Conservation (phyloP, 257 asterid genomes). For the Solanum pinnatisectum region DNA sequence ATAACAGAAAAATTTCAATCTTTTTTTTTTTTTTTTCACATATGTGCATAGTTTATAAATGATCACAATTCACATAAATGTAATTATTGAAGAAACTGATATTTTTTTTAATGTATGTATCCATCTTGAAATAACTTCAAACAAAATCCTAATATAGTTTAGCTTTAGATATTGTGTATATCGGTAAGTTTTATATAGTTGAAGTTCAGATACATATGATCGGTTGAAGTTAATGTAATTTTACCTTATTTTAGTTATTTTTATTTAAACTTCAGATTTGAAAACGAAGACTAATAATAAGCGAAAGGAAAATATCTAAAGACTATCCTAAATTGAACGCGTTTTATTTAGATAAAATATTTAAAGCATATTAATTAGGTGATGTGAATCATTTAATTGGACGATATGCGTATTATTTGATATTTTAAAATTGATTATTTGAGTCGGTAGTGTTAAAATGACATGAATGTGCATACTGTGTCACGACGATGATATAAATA, state of each 20-base stretch:
- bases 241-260: neutral
- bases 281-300: too few species aligned
- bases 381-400: neutral
- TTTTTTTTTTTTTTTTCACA: neutral
- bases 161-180: neutral
- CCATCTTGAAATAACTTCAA: neutral
- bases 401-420: neutral
- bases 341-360: neutral
- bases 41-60: neutral
- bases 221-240: accelerated
- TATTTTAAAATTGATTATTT: neutral
- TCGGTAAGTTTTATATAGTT: neutral
- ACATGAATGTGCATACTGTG: neutral
- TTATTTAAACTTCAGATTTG: neutral
- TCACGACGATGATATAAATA: neutral
- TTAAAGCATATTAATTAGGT: neutral
- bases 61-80: neutral
- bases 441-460: neutral
- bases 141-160: neutral
- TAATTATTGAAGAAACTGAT: neutral
- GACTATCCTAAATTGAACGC: neutral
- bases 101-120: neutral
- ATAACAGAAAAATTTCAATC: neutral
- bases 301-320: neutral
- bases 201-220: too few species aligned